A percentile compares a stretch with the other conserved stretches of the same genome.
phyloP scores from a whole-genome alignment of 2,329 filamentous ascomycete genomes.

The Nemania serpens region DNA sequence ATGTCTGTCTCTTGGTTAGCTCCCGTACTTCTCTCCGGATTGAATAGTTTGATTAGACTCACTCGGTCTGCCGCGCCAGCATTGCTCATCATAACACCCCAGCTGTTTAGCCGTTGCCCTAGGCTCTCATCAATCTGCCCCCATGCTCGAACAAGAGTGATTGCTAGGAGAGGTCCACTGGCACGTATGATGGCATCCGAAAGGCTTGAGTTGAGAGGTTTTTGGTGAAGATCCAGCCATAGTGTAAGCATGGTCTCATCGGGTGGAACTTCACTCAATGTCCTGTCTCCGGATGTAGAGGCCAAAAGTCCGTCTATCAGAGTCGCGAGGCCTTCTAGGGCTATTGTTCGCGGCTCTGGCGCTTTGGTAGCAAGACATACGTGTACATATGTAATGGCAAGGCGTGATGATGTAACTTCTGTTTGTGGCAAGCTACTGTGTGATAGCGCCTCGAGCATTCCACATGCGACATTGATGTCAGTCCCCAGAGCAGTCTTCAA shows the following conservation, averaged over 20 bases:
- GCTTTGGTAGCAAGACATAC: slow-evolving; percentile 46
- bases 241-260: slow-evolving; percentile 44
- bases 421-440: slow-evolving; percentile 29
- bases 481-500: slow-evolving; percentile 46
- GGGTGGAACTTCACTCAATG: slow-evolving; percentile 40
- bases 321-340: slow-evolving; percentile 53
- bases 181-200: slow-evolving; percentile 54
- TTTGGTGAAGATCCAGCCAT: slow-evolving; percentile 47
- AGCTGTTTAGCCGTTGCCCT: slow-evolving; percentile 41
- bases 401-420: slow-evolving; percentile 36
- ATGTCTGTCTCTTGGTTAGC: slow-evolving; percentile 51
- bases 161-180: slow-evolving; percentile 52
- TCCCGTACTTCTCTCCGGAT: background rate
- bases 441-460: slow-evolving; percentile 48
- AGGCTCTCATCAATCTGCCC: slow-evolving; percentile 20
- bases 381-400: slow-evolving; percentile 51
- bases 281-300: slow-evolving; percentile 19
- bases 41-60: slow-evolving; percentile 27
- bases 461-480: slow-evolving; percentile 49
- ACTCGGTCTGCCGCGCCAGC: slow-evolving; percentile 56
- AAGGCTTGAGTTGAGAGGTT: slow-evolving; percentile 53
- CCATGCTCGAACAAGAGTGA: slow-evolving; percentile 33
- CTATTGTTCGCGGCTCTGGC: slow-evolving; percentile 52
- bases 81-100: slow-evolving; percentile 56
- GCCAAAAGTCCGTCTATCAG: slow-evolving; percentile 50